Evolutionary conservation across 441 rosid species (phyloP), one percentile per base, ranked within the genome.

Genomic region (Theobroma grandiflorum): DNA sequence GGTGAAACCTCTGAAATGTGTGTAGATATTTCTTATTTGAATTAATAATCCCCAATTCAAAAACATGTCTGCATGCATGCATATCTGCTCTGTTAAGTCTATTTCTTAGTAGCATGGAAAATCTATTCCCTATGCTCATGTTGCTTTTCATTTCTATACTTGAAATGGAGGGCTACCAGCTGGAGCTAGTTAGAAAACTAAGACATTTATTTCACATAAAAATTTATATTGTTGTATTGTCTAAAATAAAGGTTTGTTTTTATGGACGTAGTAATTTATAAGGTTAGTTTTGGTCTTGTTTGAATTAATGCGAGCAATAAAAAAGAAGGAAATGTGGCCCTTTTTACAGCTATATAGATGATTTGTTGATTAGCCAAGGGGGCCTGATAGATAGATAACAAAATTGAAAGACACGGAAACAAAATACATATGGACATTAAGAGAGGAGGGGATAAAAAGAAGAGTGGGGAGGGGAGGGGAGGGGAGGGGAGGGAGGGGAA

Each of bases 31-130:
- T 42, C 8, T 64, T 31, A 7, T 47, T 37, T 40, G 55, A 47
- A 43, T 26, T 12, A 20, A 22, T 49, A 20, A 70, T 33, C 40
- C 74, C 58, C 33, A 49, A 33, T 49, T 38, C 52, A 22, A 1
- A 20, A 57, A 73, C 77, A 11, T 73, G 65, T 38, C 50, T 22
- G 58, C 59, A 33, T 71, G 37, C 75, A 71, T 50, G 75, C 61
- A 50, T 16, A 38, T 73, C 49, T 57, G 0, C 37, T 57, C 38
- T 37, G 77, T 40, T 50, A 40, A 38, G 77, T 74, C 77, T 20
- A 58, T 74, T 74, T 40, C 50, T 14, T 74, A 57, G 7, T 20
- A 42, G 15, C 49, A 73, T 55, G 37, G 61, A 7, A 22, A 20
- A 73, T 3, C 64, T 12, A 7, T 1, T 70, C 49, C 59, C 33